phyloP scores from a whole-genome alignment of 176 grass and related monocot species.

The Paspalum vaginatum region DNA sequence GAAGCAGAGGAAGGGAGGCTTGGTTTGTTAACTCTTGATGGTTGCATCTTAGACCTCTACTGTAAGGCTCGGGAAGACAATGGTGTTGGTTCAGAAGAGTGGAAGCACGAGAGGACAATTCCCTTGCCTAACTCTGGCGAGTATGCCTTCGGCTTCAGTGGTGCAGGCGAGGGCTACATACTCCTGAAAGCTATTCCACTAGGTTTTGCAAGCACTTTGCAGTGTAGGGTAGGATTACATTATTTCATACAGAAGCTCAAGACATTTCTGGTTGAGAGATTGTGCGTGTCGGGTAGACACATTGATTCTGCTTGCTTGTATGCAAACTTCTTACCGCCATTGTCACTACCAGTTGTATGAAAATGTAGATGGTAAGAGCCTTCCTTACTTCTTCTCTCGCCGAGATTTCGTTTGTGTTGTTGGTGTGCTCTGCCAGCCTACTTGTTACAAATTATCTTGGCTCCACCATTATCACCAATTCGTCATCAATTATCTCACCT shows the following conservation, averaged over 20 bases:
- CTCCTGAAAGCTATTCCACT: not conserved
- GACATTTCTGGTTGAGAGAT: constrained; percentile 14
- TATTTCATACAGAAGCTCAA: constrained; percentile 22
- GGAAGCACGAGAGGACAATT: not conserved
- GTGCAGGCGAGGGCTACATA: not conserved
- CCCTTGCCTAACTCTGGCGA: not conserved
- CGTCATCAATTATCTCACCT: not conserved
- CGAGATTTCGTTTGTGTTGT: not conserved
- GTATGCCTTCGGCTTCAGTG: not conserved
- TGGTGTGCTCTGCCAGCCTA: not conserved
- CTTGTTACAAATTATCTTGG: not conserved
- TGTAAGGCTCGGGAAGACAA: not conserved
- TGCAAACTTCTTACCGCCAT: not conserved
- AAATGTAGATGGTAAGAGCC: not conserved
- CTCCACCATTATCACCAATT: not conserved
- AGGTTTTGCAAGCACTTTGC: too few species aligned
- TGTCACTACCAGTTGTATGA: not conserved
- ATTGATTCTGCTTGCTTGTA: not conserved
- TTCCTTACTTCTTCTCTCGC: not conserved
- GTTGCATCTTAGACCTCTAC: not conserved
- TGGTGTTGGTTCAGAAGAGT: not conserved
- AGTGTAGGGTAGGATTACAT: not conserved
- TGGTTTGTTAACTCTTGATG: constrained; percentile 14
- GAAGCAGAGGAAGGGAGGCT: constrained; percentile 18
- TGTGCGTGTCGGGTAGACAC: not conserved